Base-by-base conservation (phyloP, 2,329 filamentous ascomycete species). In the Exophiala alcalophila region DNA sequence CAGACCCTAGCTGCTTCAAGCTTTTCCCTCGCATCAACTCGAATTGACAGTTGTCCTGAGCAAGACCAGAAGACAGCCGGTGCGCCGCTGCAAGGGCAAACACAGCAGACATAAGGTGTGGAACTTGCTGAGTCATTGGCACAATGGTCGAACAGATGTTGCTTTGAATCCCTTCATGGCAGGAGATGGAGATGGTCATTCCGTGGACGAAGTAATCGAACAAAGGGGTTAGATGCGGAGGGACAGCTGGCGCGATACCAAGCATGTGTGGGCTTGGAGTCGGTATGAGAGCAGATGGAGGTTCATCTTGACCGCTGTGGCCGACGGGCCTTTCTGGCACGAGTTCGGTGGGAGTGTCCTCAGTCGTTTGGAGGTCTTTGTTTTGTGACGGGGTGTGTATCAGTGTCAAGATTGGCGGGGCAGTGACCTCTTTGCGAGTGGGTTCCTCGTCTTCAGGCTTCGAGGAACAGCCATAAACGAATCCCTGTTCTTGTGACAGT, bases 131-230 rank as follows among this genome's bases (percentile, higher is more conserved):
- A 3, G 55, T 44, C 53, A 57, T 53, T 10, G 55, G 55, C 7
- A 57, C 32, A 11, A 57, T 38, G 14, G 44, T 40, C 7, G 50
- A 43, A 33, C 51, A 54, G 29, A 54, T 47, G 4, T 50, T 47
- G 30, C 49, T 34, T 33, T 55, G 55, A 14, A 52, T 52, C 11
- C 44, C 34, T 26, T 49, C 38, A 30, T 57, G 55, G 31, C 55
- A 57, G 6, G 55, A 57, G n/a, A 57, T 47, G n/a, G 55, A 47
- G 18, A 51, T 27, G 55, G 64, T 66, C 51, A 53, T 65, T 36
- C 59, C 63, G 26, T 60, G 60, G 33, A 48, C 62, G 34, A 65
- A 66, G 46, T 67, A 61, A 30, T 59, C 47, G 6, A 57, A 42
- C 2, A 57, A 47, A 7, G 38, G 19, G 4, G 10, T 21, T 10